phyloP scores from a whole-genome alignment of 2,329 filamentous ascomycete species.

The Triangularia setosa region DNA sequence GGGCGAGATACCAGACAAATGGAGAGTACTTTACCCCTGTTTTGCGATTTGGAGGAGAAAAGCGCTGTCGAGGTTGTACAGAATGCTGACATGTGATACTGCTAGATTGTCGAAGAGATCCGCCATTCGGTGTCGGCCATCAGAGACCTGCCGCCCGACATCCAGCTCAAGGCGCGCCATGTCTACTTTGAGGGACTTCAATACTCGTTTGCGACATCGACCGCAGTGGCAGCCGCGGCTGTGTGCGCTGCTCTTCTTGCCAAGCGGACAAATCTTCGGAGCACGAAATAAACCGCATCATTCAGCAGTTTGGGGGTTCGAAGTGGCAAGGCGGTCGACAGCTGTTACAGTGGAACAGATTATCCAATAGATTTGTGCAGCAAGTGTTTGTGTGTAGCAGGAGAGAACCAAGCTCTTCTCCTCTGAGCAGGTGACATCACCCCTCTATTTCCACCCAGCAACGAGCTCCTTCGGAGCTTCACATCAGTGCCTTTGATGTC shows the following conservation, averaged over 20 bases:
- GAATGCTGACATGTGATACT: slow-evolving; percentile 10
- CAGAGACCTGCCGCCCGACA: slow-evolving; percentile 49
- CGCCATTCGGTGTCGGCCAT: slow-evolving; percentile 57
- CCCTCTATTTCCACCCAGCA: neutral
- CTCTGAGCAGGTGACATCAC: neutral
- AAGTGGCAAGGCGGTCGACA: neutral
- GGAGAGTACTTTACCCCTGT: slow-evolving; percentile 43
- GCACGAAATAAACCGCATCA: slow-evolving; percentile 25
- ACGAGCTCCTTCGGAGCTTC: neutral
- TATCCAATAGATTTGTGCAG: neutral
- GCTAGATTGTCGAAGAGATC: slow-evolving; percentile 57
- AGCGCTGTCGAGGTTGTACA: neutral
- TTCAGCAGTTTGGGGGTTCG: neutral
- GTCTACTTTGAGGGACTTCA: slow-evolving; percentile 59
- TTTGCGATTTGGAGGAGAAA: neutral
- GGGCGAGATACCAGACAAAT: slow-evolving; percentile 53
- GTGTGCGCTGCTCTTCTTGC: slow-evolving; percentile 46
- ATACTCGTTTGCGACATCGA: slow-evolving; percentile 54
- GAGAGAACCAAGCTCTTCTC: neutral
- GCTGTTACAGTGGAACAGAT: neutral
- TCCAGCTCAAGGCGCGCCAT: slow-evolving; percentile 52
- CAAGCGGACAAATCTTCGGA: slow-evolving; percentile 32
- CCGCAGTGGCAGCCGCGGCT: slow-evolving; percentile 47
- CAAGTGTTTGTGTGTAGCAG: neutral
- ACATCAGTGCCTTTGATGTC: neutral